Evolutionary conservation across 225 moss, liverwort and hornwort species (phyloP).

Genomic region (Ulota crispa): DNA sequence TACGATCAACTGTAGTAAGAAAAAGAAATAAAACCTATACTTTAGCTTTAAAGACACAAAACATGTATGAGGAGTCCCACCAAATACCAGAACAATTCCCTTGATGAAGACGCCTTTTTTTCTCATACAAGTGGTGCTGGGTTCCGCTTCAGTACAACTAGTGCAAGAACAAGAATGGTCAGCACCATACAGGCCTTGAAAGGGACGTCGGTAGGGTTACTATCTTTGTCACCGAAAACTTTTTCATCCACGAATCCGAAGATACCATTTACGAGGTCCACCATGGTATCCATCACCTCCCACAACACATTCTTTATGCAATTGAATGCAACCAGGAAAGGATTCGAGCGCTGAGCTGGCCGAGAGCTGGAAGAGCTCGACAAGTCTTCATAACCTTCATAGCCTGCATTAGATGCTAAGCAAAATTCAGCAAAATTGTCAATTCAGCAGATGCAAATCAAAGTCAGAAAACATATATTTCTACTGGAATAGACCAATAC

Average conservation of each 20-base stretch:
- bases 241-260: constrained; percentile 76
- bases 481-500: not conserved
- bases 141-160: constrained; percentile 71
- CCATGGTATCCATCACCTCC: constrained; percentile 81
- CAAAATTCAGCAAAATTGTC: not conserved
- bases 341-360: constrained; percentile 44
- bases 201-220: constrained; percentile 67
- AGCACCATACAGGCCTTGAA: constrained; percentile 89
- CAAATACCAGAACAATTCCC: not conserved
- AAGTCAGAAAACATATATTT: not conserved
- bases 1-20: not conserved
- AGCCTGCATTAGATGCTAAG: constrained; percentile 15
- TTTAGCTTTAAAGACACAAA: not conserved
- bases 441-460: not conserved
- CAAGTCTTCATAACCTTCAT: constrained; percentile 39
- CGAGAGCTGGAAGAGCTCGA: constrained; percentile 28
- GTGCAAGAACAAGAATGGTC: constrained; percentile 74
- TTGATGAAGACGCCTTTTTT: not conserved
- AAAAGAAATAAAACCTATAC: constrained; percentile 25
- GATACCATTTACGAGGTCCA: constrained; percentile 71
- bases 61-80: not conserved
- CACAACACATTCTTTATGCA: constrained; percentile 65
- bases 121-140: constrained; percentile 34
- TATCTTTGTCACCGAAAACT: constrained; percentile 71
- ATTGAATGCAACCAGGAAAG: constrained; percentile 62